These are phyloP conservation scores for Postia placenta DNA, from an alignment of 768 basidiomycete genomes.

Conservation along the genomic window DNA sequence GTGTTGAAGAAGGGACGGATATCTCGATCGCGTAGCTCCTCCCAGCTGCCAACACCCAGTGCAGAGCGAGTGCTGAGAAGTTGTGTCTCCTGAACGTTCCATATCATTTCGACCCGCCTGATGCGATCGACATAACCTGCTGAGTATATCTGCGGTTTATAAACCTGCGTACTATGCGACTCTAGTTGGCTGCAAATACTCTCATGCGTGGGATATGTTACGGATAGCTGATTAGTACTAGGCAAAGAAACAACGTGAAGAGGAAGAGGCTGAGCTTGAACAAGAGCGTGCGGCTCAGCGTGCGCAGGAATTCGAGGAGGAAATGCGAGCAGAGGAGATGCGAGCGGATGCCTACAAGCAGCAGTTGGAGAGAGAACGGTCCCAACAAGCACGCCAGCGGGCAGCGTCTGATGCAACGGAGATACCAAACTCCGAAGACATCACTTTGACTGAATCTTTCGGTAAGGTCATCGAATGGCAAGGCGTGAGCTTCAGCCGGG, in stretches of 20 bases:
- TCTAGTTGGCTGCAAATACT: conserved; percentile 8
- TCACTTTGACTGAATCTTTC: conserved; percentile 49
- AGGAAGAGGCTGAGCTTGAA: conserved; percentile 48
- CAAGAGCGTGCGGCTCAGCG: conserved; percentile 44
- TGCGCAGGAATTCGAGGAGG: conserved; percentile 56
- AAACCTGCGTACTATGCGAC: too few relatives aligned
- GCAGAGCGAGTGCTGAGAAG: too few relatives aligned
- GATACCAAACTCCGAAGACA: conserved; percentile 36
- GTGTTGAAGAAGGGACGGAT: too few relatives aligned
- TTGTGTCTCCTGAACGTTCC: too few relatives aligned
- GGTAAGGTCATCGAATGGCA: conserved; percentile 47
- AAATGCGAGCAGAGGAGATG: conserved; percentile 67
- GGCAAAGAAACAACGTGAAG: conserved; percentile 49
- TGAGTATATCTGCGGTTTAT: too few relatives aligned
- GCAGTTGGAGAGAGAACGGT: conserved; percentile 44
- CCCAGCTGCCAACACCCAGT: too few relatives aligned
- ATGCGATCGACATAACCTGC: too few relatives aligned
- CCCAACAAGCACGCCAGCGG: conserved; percentile 48
- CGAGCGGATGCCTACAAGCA: conserved; percentile 59
- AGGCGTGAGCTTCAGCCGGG: conserved; percentile 54
- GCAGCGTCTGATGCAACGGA: conserved; percentile 70
- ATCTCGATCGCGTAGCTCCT: too few relatives aligned
- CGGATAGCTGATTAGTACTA: too few relatives aligned
- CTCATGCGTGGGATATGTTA: too few relatives aligned
- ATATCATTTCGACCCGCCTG: too few relatives aligned